Base-by-base conservation (phyloP, 257 asterid species). In the Fraxinus excelsior region DNA sequence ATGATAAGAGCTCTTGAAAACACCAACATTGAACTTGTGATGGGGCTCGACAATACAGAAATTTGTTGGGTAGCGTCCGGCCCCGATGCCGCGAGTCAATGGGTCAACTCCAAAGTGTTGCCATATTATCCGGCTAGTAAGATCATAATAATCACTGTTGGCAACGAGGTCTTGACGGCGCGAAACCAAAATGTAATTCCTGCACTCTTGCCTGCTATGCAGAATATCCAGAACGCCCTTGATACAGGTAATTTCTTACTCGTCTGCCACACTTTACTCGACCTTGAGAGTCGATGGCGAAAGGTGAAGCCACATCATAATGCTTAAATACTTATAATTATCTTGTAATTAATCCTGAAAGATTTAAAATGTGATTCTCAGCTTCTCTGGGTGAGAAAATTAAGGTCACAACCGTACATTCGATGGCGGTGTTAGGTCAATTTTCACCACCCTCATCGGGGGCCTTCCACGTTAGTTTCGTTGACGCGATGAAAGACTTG, bases 191-290 rank as follows among this genome's bases (percentile, higher is more conserved):
- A 25, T 58, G 92, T 96, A 16, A 88, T 84, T 7, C 67, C 97
- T 1, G 84, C 89, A 80, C 93, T 93, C 73, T 31, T 93, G 78
- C 97, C 99, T 2, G 99, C 99, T 13, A 90, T 96, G 98, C 91
- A 89, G 60, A 96, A 96, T 87, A 90, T 96, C 91, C 99, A 96
- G 84, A 90, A 90, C 60, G 99, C 98, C 94, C 97, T 96, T 85
- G 84, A 87, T 68, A 92, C 96, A 3, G 97, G 99, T 91, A 75
- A 44, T 60, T 38, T 3, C 34, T 73, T 25, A n/a, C 35, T 1
- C 26, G 67, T 21, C 21, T 19, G 31, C 58, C 58, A 46, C 14
- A 14, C 3, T 46, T 46, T 40, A 40, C 14, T 40, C 14, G 46
- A 40, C 46, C 46, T 9, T 10, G 46, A 10, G 3, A 40, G 46